Percentiles rank a stretch among this genome's conserved stretches.
Evolutionary conservation across 2,329 filamentous ascomycete species (phyloP).

Genomic region (Venturia pyrina): DNA sequence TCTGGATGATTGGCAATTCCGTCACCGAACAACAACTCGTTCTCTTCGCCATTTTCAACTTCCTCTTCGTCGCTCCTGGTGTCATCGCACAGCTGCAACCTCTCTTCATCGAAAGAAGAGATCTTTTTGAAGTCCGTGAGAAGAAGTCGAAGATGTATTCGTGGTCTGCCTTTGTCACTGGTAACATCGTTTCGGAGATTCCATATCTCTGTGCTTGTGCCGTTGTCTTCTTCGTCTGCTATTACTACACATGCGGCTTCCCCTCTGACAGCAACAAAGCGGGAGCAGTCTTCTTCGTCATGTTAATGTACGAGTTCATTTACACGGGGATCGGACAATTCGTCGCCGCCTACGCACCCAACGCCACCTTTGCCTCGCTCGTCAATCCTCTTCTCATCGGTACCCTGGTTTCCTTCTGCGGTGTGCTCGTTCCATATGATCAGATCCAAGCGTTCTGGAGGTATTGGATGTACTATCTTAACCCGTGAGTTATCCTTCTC

Average conservation of each 20-base stretch:
- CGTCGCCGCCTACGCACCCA: slow-evolving; percentile 57
- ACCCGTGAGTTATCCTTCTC: background rate
- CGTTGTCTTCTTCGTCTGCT: slow-evolving; percentile 54
- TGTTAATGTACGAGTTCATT: slow-evolving; percentile 53
- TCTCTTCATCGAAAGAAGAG: slow-evolving; percentile 54
- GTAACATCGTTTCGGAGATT: slow-evolving; percentile 56
- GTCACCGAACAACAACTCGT: slow-evolving; percentile 43
- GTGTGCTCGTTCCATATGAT: slow-evolving; percentile 59
- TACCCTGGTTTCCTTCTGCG: slow-evolving; percentile 62
- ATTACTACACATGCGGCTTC: slow-evolving; percentile 31
- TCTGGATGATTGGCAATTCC: slow-evolving; percentile 35
- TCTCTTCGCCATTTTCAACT: slow-evolving; percentile 69
- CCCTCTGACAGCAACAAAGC: slow-evolving; percentile 46
- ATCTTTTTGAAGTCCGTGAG: slow-evolving; percentile 62
- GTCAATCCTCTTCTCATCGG: slow-evolving; percentile 61
- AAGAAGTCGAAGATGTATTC: slow-evolving; percentile 71
- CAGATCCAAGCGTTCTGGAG: slow-evolving; percentile 37
- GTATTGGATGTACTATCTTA: slow-evolving; percentile 55
- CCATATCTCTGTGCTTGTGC: slow-evolving; percentile 59
- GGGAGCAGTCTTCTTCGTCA: slow-evolving; percentile 42
- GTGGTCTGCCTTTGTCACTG: slow-evolving; percentile 61
- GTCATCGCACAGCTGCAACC: slow-evolving; percentile 72
- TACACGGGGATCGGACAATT: slow-evolving; percentile 57
- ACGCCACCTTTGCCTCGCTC: slow-evolving; percentile 55
- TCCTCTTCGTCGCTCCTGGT: slow-evolving; percentile 62